Base-by-base conservation (phyloP, 2,329 filamentous ascomycete species). In the Xylaria sp. region DNA sequence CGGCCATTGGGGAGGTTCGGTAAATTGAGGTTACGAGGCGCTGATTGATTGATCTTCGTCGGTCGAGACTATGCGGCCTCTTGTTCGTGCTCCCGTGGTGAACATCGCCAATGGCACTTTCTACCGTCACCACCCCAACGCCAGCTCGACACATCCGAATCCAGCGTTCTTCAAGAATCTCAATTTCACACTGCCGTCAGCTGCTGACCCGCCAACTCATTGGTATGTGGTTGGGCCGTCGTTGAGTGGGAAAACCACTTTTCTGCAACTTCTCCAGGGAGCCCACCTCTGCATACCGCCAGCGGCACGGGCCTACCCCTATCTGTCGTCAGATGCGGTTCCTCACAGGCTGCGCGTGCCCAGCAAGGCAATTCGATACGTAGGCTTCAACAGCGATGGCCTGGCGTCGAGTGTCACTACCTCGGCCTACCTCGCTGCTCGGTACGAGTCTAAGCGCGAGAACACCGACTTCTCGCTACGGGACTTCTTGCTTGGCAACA, bases 211-310 rank as follows among this genome's bases (percentile, higher is more conserved):
- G 4, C 74, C 77, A 13, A 84, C 90, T 67, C 86, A 92, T 73
- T 98, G 93, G 93, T 90, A 91, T 38, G 81, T 99, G 38, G 82
- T 98, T 25, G 93, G 92, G 0, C 87, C 92, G 0, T 93, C 90
- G 0, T 85, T 90, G 1, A 85, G 88, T 1, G 91, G 91, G 0
- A 91, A 94, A 74, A 96, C 93, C 0, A 90, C 90, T 0, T 88
- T 99, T 58, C 82, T 98, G 3, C 86, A 96, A 62, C 80, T 94
- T 19, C 80, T 98, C 9, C 83, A 88, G 31, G 94, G 93, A 8
- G 85, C 89, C 60, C 83, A 93, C 67, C 79, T 97, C 31, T 90
- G 87, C 73, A 79, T 90, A 6, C 94, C 94, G 4, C 89, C 93
- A 0, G 84, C 81, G 3, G 89, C 91, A 1, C 85, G 93, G 46